These are phyloP conservation scores for Rubia yunnanensis DNA, from an alignment of 257 asterid genomes.

Conservation along the genomic window DNA sequence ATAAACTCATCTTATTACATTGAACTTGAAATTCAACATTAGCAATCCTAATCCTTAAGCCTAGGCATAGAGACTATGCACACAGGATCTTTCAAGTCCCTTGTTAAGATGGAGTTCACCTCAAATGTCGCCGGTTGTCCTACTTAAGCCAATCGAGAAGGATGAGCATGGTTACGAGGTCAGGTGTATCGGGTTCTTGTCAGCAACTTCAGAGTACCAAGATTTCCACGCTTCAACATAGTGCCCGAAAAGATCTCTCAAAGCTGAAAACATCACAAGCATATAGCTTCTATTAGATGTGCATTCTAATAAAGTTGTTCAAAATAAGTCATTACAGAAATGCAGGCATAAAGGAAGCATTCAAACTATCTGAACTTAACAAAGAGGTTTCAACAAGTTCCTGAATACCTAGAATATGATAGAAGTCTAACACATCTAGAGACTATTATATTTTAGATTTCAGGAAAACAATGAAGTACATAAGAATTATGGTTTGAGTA, in stretches of 20 bases:
- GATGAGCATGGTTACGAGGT: slow-evolving; percentile 25
- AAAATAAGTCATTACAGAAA: neutral
- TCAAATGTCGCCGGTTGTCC: neutral
- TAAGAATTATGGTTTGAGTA: neutral
- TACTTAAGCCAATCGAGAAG: neutral
- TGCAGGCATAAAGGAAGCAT: neutral
- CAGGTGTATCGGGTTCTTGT: slow-evolving; percentile 39
- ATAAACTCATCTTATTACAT: neutral
- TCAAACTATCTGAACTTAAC: neutral
- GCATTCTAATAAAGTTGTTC: neutral
- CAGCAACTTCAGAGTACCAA: slow-evolving; percentile 86
- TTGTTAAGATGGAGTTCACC: neutral
- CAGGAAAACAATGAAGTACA: neutral
- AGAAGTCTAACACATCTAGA: neutral
- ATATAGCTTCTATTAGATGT: slow-evolving; percentile 10
- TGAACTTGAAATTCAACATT: neutral
- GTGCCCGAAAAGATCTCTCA: slow-evolving; percentile 84
- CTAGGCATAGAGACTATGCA: slow-evolving; percentile 13
- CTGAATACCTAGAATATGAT: neutral
- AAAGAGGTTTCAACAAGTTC: neutral
- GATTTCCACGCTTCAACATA: slow-evolving; percentile 90
- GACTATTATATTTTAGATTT: neutral
- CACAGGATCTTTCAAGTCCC: neutral
- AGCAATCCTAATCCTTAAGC: neutral
- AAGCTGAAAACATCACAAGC: slow-evolving; percentile 42